These are phyloP conservation scores for Salvia rosmarinus DNA, from an alignment of 257 asterid genomes.

Conservation along the genomic window DNA sequence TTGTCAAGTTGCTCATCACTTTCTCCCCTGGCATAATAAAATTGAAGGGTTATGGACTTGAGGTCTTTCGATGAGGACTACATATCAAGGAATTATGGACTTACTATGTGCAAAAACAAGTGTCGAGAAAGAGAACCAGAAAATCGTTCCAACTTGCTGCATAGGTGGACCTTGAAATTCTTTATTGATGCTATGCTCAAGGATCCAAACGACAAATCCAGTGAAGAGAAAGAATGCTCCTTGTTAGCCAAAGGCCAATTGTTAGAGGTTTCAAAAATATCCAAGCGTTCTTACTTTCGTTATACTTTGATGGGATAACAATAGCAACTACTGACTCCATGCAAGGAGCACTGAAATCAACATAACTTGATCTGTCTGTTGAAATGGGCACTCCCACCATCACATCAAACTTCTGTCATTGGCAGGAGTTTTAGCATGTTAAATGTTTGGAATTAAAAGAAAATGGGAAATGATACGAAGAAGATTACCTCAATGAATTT, in stretches of 20 bases:
- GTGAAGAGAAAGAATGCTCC: conserved; percentile 51
- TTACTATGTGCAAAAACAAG: conserved; percentile 62
- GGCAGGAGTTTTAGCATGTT: neutral
- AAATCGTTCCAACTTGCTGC: conserved; percentile 50
- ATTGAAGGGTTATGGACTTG: neutral
- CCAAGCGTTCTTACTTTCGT: conserved; percentile 52
- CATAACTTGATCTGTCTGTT: conserved; percentile 36
- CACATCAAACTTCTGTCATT: conserved; percentile 23
- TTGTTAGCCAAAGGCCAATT: conserved; percentile 49
- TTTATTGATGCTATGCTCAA: conserved; percentile 54
- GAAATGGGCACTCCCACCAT: conserved; percentile 47
- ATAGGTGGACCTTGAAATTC: conserved; percentile 51
- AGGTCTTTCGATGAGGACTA: neutral
- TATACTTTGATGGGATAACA: conserved; percentile 41
- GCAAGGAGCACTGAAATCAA: conserved; percentile 50
- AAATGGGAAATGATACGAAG: too few species aligned
- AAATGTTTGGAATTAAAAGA: too few species aligned
- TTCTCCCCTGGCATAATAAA: conserved; percentile 42
- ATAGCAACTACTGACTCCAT: conserved; percentile 44
- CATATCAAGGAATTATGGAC: conserved; percentile 16
- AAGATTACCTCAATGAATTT: neutral
- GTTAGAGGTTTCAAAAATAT: conserved; percentile 56
- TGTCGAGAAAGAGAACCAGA: conserved; percentile 65
- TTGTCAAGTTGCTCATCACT: conserved; percentile 45
- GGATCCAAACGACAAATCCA: conserved; percentile 57